Evolutionary conservation across 2,329 filamentous ascomycete genomes (phyloP).

Genomic region (Cladorrhinum sp.): DNA sequence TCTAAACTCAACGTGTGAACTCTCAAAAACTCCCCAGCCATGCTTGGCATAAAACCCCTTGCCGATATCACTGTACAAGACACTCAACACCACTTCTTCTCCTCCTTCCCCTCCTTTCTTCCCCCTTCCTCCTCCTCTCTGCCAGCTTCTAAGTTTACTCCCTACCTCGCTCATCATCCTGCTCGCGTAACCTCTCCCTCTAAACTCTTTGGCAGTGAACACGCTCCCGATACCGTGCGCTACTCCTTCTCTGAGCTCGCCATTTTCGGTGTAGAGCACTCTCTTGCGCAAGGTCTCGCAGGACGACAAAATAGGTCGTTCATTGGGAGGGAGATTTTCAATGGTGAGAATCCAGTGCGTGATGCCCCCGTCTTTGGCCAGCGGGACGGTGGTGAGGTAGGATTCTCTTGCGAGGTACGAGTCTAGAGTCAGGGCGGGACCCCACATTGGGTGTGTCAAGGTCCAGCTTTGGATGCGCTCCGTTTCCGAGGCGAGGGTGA

Average conservation of each 20-base stretch:
- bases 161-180: conserved; percentile 71
- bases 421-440: conserved; percentile 49
- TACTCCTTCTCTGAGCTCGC: conserved; percentile 47
- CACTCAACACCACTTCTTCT: conserved; percentile 31
- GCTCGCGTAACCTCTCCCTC: conserved; percentile 72
- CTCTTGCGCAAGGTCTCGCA: conserved; percentile 64
- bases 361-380: conserved; percentile 57
- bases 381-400: conserved; percentile 55
- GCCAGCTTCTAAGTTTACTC: conserved; percentile 38
- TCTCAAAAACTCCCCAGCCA: conserved; percentile 75
- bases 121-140: conserved; percentile 22
- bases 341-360: conserved; percentile 64
- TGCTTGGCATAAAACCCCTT: conserved; percentile 74
- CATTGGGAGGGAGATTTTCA: conserved; percentile 33
- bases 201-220: conserved; percentile 65
- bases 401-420: conserved; percentile 60
- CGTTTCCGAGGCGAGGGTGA: conserved; percentile 54
- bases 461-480: conserved; percentile 57
- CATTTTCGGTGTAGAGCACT: conserved; percentile 43
- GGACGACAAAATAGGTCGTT: conserved; percentile 57
- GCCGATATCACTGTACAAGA: conserved; percentile 85
- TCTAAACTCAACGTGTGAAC: conserved; percentile 66
- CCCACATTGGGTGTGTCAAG: conserved; percentile 57
- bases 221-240: conserved; percentile 78
- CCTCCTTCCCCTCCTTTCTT: conserved; percentile 12